Base-by-base conservation (phyloP, 2,329 filamentous ascomycete genomes). In the Cladosporium cucumerinum region DNA sequence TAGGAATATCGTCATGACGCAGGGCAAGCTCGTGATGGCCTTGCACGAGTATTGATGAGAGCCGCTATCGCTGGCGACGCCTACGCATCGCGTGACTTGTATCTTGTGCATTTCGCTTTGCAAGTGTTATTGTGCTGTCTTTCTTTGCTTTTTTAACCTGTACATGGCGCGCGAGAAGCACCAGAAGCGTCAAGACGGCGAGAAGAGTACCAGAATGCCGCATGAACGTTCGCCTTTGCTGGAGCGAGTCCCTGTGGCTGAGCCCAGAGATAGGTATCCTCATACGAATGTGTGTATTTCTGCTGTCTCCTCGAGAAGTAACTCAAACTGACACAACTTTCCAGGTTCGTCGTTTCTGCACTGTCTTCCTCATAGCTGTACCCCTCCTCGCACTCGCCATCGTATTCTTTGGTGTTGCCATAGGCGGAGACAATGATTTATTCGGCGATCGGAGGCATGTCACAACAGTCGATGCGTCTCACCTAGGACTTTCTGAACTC, bases 141-240 rank as follows among this genome's bases (percentile, higher is more conserved):
- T 54, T 32, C 8, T 16, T 5, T 52, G 28, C 25, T 12, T 51
- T 61, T 5, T 16, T n/a, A n/a, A n/a, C 25, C 23, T 10, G 48
- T 62, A 62, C 34, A 62, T 62, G 60, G 60, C 60, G 49, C 49
- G 60, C 14, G 60, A 46, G 28, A 62, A 62, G 36, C 21, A 52
- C 49, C 25, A 51, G 3, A 26, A 55, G 23, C 60, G 60, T 51
- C 60, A 30, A n/a, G 60, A 55, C 49, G 60, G 60, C 34, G 60
- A 62, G 49, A 55, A 62, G 30, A 46, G 48, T 25, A 30, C 43
- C 67, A 74, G 65, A 68, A 82, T 81, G 80, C 72, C 78, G 72
- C 72, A 77, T 36, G 89, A 92, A 79, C 81, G 80, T 64, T 90
- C 88, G 59, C 89, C 89, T 65, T 82, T 92, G 70, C 84, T 92